Base-by-base conservation (phyloP, 2,329 filamentous ascomycete genomes). In the Penicillium sp. region DNA sequence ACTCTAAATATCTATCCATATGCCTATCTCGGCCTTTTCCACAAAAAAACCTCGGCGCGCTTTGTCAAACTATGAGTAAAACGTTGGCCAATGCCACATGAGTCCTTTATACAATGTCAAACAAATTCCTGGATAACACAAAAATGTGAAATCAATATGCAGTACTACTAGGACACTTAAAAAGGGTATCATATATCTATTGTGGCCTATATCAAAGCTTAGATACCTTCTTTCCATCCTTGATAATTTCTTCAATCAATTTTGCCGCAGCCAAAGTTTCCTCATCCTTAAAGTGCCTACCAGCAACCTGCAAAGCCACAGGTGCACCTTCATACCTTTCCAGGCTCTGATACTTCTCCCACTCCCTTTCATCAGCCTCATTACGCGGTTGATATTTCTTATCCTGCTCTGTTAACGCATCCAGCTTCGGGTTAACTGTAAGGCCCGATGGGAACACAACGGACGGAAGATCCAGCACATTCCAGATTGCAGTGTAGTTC, bases 281-380 rank as follows among this genome's bases (percentile, higher is more conserved):
- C 62, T 85, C 82, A 55, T 85, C 82, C 49, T 82, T 77, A n/a
- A 80, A 75, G 46, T 74, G 76, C 4, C 75, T 70, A 1, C 79
- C 79, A 2, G 82, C 69, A 31, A 84, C 69, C 63, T 85, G 82
- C 18, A 85, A 58, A 0, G 76, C 77, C 9, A 85, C 74, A 0
- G 82, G 81, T 6, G 80, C 69, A 0, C 70, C 70, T 31, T 75
- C 69, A 51, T 70, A 75, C n/a, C 62, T 56, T 51, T 67, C 64
- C 1, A 70, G 68, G 6, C 58, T 54, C 6, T 59, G 50, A 46
- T 72, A 73, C 54, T 70, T 70, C 35, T 47, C 55, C 70, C 70
- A 73, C 50, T 73, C 70, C 3, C 65, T 56, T 50, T 64, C 67
- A 50, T 73, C 70, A 18, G 62, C 59, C 35, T 63, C 66, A 27